Conservation (phyloP, 202 grass and related monocot genomes). For the Cymbopogon flexuosus region DNA sequence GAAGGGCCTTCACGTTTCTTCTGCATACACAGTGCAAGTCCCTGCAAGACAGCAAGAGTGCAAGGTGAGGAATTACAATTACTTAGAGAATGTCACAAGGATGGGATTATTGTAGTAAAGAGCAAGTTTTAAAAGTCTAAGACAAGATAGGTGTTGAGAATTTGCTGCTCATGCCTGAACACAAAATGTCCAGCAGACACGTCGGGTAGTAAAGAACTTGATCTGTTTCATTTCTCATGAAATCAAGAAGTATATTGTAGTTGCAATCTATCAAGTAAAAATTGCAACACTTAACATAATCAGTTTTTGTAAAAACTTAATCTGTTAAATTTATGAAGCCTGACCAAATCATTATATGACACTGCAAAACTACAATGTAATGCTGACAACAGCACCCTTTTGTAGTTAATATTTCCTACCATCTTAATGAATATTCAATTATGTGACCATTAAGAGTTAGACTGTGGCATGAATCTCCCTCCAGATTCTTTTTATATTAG, state of each 20-base stretch:
- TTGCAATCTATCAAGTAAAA: neutral
- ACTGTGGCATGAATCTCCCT: neutral
- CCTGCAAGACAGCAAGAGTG: slow-evolving; percentile 58
- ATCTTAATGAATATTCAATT: neutral
- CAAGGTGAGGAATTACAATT: neutral
- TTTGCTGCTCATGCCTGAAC: neutral
- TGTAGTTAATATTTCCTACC: neutral
- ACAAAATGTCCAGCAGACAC: neutral
- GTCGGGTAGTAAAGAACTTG: neutral
- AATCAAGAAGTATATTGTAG: neutral
- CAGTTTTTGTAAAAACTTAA: neutral
- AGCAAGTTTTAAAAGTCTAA: neutral
- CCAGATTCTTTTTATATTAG: neutral
- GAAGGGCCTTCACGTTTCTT: slow-evolving; percentile 52
- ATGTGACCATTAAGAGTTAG: neutral
- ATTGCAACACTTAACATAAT: neutral
- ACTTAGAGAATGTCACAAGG: neutral
- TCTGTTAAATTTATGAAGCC: neutral
- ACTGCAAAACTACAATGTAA: neutral
- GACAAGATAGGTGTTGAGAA: neutral
- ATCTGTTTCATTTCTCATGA: neutral
- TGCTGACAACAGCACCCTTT: neutral
- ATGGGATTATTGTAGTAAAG: neutral
- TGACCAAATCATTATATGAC: neutral
- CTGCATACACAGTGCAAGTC: slow-evolving; percentile 71